Evolutionary conservation across 129 eudicot species (phyloP).

Genomic region (Artemisia argyi): DNA sequence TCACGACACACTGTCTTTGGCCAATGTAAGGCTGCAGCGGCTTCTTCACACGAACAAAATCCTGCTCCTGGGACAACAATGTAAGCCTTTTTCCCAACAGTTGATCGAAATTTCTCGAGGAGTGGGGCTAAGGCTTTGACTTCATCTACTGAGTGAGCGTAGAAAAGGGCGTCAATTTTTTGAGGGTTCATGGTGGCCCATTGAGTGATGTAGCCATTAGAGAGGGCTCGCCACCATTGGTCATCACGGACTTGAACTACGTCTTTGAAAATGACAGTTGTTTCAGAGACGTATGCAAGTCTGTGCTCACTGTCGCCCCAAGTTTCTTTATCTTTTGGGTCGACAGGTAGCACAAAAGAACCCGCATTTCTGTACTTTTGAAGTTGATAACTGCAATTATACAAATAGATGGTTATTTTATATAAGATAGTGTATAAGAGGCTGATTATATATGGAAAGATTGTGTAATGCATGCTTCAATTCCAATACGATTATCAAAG

Average conservation of each 20-base stretch:
- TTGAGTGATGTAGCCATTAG: constrained; percentile 90
- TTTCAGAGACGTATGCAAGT: constrained; percentile 93
- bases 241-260: constrained; percentile 89
- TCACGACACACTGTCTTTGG: constrained; percentile 77
- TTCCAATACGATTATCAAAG: neutral
- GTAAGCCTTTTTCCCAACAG: constrained; percentile 89
- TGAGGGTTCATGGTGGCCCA: constrained; percentile 99
- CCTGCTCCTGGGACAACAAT: constrained; percentile 82
- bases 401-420: neutral
- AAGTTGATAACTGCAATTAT: constrained; percentile 79
- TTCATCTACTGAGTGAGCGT: constrained; percentile 79
- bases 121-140: constrained; percentile 88
- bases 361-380: constrained; percentile 95
- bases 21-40: constrained; percentile 76
- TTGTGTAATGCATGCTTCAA: constrained; percentile 6
- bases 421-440: neutral
- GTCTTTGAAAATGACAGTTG: constrained; percentile 95
- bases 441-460: neutral
- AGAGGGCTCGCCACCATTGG: constrained; percentile 97
- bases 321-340: constrained; percentile 89
- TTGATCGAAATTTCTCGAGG: constrained; percentile 76
- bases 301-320: constrained; percentile 99
- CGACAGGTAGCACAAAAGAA: constrained; percentile 86
- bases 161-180: constrained; percentile 89
- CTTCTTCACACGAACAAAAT: constrained; percentile 87